Evolutionary conservation across 768 basidiomycete species (phyloP), one percentile per base, ranked within the genome.

Genomic region (Lentinula boryana): DNA sequence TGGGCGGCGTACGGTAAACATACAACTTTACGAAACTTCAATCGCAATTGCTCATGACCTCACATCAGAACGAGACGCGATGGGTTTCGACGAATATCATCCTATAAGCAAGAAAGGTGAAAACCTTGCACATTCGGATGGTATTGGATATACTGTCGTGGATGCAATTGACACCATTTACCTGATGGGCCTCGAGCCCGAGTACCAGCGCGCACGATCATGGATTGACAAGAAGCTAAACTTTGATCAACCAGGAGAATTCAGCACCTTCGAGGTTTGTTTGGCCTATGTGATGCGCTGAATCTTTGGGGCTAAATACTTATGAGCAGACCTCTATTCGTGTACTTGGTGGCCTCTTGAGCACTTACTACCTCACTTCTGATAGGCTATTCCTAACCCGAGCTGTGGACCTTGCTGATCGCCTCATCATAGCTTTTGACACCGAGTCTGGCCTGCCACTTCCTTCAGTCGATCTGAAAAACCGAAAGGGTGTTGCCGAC

Each of bases 21-120:
- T 36, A 6, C 12, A 53, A 8, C 48, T 23, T 21, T 56, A 9
- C 41, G 12, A 46, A 56, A 54, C 57, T 56, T 58, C 44, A 18
- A 46, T 23, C 44, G 23, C 4, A 12, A 6, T 48, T 21, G 9
- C 10, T 52, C 38, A 9, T 32, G 27, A 27, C 35, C 6, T 9
- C 4, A 27, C 10, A 35, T 18, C 72, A 87, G 87, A 88, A 71
- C 74, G 79, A 53, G 82, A 91, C 68, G 89, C 89, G 2, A 89
- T 87, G 79, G 89, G 89, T 9, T 76, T 75, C 54, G 88, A 90
- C 73, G 87, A 89, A 64, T 90, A 86, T 66, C 87, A 90, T 67
- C 89, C 89, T 1, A 76, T 91, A 23, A 77, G 78, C 38, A 77
- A 78, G 56, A 67, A 63, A 1, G 90, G 89, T 1, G 74, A 78